Evolutionary conservation across 768 basidiomycete genomes (phyloP).

Genomic region (Kwoniella mangroviensis): DNA sequence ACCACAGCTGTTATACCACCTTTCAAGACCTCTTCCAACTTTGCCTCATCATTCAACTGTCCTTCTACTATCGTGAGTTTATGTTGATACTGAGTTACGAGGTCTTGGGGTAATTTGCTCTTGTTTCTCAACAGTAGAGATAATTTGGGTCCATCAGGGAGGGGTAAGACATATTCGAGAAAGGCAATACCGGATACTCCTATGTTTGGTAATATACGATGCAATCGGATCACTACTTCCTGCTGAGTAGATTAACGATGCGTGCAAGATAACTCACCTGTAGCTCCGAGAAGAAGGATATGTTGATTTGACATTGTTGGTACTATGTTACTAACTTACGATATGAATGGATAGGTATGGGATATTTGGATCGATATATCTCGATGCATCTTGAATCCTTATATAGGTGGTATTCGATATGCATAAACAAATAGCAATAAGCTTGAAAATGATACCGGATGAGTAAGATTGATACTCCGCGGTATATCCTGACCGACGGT

Average conservation of each 20-base stretch:
- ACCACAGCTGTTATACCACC: conserved; percentile 7
- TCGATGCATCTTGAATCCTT: too few relatives aligned
- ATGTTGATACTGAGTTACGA: neutral
- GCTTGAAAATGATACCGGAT: neutral
- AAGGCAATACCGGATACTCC: conserved; percentile 18
- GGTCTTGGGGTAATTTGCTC: conserved; percentile 16
- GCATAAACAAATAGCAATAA: too few relatives aligned
- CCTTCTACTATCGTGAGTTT: conserved; percentile 15
- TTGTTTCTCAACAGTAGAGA: conserved; percentile 10
- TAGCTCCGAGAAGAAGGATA: neutral
- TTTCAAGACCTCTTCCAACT: conserved; percentile 17
- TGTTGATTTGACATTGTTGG: neutral
- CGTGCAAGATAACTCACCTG: neutral
- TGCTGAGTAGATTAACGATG: too few relatives aligned
- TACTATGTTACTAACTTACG: neutral
- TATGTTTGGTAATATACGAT: neutral
- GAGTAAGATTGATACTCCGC: too few relatives aligned
- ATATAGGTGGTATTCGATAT: too few relatives aligned
- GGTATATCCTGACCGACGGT: too few relatives aligned
- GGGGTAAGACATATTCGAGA: conserved; percentile 4
- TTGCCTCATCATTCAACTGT: conserved; percentile 8
- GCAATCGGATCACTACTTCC: too few relatives aligned
- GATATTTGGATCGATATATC: too few relatives aligned
- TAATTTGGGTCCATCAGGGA: neutral
- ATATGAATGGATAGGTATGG: too few relatives aligned